Evolutionary conservation across 495 filamentous ascomycete genomes (phyloP), one percentile per base, ranked within the genome.

Genomic region (Daldinia grandis): DNA sequence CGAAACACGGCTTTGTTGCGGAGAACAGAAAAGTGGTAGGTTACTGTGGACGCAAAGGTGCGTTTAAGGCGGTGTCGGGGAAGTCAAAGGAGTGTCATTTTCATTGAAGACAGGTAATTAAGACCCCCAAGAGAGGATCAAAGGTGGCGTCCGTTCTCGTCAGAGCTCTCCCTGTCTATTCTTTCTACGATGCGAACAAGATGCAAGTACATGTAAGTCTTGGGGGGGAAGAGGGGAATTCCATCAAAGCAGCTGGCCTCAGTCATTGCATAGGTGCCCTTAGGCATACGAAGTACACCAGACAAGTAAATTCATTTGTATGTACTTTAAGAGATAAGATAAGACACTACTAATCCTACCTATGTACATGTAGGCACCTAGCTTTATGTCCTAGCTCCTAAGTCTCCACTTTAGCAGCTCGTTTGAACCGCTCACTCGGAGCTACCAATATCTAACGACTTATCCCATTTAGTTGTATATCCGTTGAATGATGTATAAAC

Each of bases 61-160:
- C 61, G 58, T 62, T 44, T 38, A 66, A 69, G 62, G 54, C 64
- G 70, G 64, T 63, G 62, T 63, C 57, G 51, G 44, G 54, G 19
- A 49, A 68, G 61, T 77, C 75, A 77, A 77, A 77, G 75, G 71
- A 71, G 55, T 64, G 19, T 64, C 75, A 75, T 77, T 74, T 74
- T 75, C 62, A 68, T 69, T 68, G 38, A 71, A 66, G 55, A 60
- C 55, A 50, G 33, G 55, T 61, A 73, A 63, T 33, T 55, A 51
- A 64, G 25, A 69, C 58, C 58, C 33, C 58, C 63, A 42, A 54
- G 51, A 35, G 42, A 59, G 54, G 59, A 53, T 75, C 73, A 77
- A 75, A 77, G 75, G 44, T 72, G 24, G 27, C 37, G 64, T 72
- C 75, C 75, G 75, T 72, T 75, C 75, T 65, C 75, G 73, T 77